Evolutionary conservation across 257 asterid species (phyloP).

Genomic region (Henckelia pumila): DNA sequence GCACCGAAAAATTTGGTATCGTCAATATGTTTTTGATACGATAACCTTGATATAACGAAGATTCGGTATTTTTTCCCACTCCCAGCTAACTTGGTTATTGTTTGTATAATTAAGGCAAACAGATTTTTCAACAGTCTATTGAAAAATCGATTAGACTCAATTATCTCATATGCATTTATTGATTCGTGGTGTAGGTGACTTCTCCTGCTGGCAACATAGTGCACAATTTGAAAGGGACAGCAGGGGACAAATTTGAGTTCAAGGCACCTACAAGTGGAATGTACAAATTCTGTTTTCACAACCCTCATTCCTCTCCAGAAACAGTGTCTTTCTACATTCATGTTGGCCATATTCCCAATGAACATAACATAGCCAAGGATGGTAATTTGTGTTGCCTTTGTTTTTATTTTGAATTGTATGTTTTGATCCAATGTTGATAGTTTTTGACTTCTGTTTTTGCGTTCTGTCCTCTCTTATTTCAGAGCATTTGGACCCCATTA

Average conservation of each 20-base stretch:
- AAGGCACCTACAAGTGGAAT: slow-evolving; percentile 75
- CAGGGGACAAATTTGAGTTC: slow-evolving; percentile 81
- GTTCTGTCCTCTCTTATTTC: slow-evolving; percentile 18
- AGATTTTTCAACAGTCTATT: too few species aligned
- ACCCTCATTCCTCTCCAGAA: slow-evolving; percentile 65
- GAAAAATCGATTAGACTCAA: neutral
- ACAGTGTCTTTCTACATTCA: slow-evolving; percentile 84
- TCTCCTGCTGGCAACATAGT: slow-evolving; percentile 51
- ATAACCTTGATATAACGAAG: too few species aligned
- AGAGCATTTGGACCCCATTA: slow-evolving; percentile 81
- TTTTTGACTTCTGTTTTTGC: neutral
- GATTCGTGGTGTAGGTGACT: slow-evolving; percentile 56
- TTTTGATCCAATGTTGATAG: neutral
- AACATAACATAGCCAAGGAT: slow-evolving; percentile 79
- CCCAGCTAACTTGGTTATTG: too few species aligned
- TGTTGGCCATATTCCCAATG: slow-evolving; percentile 72
- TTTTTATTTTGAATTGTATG: neutral
- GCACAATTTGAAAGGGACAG: slow-evolving; percentile 55
- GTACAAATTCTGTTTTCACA: slow-evolving; percentile 91
- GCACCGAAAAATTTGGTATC: too few species aligned
- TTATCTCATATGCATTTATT: slow-evolving; percentile 9
- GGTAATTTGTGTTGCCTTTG: slow-evolving; percentile 52
- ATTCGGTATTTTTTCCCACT: too few species aligned
- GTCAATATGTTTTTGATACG: too few species aligned
- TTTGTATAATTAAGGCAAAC: neutral